Evolutionary conservation across 78 protist species (phyloP), one percentile per base, ranked within the genome.

Genomic region (Isochrysis galbana): DNA sequence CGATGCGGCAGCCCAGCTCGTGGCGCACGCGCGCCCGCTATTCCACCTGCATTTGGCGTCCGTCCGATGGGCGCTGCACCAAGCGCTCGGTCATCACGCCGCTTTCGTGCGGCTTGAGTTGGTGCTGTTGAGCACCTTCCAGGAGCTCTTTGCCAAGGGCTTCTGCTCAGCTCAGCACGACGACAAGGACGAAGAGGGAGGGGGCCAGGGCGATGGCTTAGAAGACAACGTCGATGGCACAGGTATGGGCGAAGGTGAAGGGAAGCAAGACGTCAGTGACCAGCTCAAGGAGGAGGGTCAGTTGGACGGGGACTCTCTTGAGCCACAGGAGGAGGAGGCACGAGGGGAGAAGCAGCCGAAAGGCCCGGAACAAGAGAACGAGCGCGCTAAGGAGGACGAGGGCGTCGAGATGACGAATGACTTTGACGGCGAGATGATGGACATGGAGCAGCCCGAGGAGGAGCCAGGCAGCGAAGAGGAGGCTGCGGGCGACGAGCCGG

Each of bases 181-280:
- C 17, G 89, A 88, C 72, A 93, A 89, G 2, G 93, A 91, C 38
- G 97, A 54, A 17, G 96, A 84, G n/a, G 91, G 32, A 0, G 93
- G 77, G 22, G 95, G 89, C 29, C 94, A 90, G n/a, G 90, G 82
- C 1, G 96, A 93, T 83, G 25, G 74, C 3, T 7, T 55, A 26
- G 45, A 82, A 74, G 97, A 95, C 72, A 91, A 93, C 39, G 83
- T 25, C 22, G 95, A 86, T 25, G 96, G 96, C 10, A 92, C 94
- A 0, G 99, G 98, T 19, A 94, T 96, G 92, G 98, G 97, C 39
- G 97, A 95, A 39, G 98, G 98, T 38, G 93, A 96, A 26, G 98
- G 98, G 47, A 44, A 83, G 91, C 93, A 96, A 45, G 98, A 98
- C 39, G 97, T 98, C 48, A 55, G 93, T 22, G 95, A 96, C 17